Evolutionary conservation across 2,329 filamentous ascomycete genomes (phyloP).

Genomic region (Pseudogymnoascus sp.): DNA sequence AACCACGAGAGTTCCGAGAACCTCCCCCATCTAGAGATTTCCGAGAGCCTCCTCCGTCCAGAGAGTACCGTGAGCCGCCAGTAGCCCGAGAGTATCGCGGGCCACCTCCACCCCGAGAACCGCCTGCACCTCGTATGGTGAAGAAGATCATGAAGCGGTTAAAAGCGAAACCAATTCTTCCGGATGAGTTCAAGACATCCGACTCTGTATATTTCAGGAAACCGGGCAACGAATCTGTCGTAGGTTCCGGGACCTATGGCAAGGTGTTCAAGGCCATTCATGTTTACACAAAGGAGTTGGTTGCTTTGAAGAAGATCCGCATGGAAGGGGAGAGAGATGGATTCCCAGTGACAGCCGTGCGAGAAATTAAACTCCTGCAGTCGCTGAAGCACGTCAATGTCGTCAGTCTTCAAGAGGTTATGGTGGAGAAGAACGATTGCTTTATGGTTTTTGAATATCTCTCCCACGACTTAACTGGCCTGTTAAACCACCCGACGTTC

Average conservation of each 20-base stretch:
- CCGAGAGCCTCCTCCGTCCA: neutral
- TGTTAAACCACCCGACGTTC: conserved; percentile 91
- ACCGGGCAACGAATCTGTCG: conserved; percentile 92
- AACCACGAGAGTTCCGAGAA: neutral
- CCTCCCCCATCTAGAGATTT: neutral
- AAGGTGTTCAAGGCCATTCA: conserved; percentile 93
- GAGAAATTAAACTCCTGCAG: conserved; percentile 87
- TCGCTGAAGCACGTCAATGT: conserved; percentile 75
- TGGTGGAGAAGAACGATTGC: conserved; percentile 98
- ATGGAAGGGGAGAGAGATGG: conserved; percentile 91
- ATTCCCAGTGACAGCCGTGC: conserved; percentile 82
- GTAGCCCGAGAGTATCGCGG: conserved; percentile 19
- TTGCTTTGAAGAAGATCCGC: conserved; percentile 81
- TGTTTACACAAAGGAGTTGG: conserved; percentile 76
- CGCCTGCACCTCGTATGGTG: conserved; percentile 43
- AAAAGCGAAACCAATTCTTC: conserved; percentile 62
- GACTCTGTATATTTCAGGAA: conserved; percentile 92
- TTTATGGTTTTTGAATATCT: conserved; percentile 99
- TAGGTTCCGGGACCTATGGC: conserved; percentile 90
- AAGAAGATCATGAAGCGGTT: conserved; percentile 60
- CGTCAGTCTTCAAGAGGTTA: conserved; percentile 77
- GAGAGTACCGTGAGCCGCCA: neutral
- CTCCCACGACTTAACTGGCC: conserved; percentile 87
- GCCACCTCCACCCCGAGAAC: conserved; percentile 29
- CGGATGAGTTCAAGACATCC: conserved; percentile 64